These are phyloP conservation scores for Petasospora fabianii DNA, from an alignment of 1,139 yeast genomes.

Conservation along the genomic window DNA sequence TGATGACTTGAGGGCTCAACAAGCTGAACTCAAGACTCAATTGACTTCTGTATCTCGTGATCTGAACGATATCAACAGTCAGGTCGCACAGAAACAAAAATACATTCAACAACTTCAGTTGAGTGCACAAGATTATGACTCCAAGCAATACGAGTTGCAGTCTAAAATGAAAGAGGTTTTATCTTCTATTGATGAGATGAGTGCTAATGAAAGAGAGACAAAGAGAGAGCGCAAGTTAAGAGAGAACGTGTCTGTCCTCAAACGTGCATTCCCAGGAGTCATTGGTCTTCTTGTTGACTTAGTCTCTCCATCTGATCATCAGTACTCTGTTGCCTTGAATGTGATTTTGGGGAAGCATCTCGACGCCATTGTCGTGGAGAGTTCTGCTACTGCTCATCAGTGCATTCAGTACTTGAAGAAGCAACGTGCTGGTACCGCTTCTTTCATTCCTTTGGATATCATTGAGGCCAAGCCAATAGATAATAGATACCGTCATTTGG, in stretches of 20 bases:
- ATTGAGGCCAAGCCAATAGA: constrained; percentile 61
- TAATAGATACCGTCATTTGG: constrained; percentile 51
- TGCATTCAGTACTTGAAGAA: constrained; percentile 84
- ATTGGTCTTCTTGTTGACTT: constrained; percentile 77
- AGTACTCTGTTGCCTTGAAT: constrained; percentile 72
- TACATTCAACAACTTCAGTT: constrained; percentile 41
- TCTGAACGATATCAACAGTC: constrained; percentile 29
- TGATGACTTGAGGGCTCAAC: constrained; percentile 31
- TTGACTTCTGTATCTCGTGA: constrained; percentile 35
- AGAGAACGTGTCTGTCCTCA: constrained; percentile 67
- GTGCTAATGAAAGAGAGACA: constrained; percentile 74
- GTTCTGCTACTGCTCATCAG: constrained; percentile 67
- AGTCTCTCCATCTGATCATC: constrained; percentile 73
- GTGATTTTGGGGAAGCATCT: constrained; percentile 76
- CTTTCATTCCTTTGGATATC: constrained; percentile 86
- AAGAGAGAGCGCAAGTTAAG: constrained; percentile 63
- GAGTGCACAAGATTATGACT: constrained; percentile 42
- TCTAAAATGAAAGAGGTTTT: constrained; percentile 63
- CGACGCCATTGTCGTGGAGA: constrained; percentile 83
- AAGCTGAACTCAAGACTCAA: constrained; percentile 24
- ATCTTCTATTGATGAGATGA: constrained; percentile 62
- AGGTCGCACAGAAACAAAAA: constrained; percentile 39
- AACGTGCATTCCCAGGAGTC: constrained; percentile 75
- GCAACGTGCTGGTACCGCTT: constrained; percentile 79
- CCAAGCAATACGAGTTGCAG: constrained; percentile 53